Percentiles rank a stretch among this genome's conserved stretches.
Evolutionary conservation across 352 stramenopile species (phyloP).

Genomic region (Vaucheria bursata): DNA sequence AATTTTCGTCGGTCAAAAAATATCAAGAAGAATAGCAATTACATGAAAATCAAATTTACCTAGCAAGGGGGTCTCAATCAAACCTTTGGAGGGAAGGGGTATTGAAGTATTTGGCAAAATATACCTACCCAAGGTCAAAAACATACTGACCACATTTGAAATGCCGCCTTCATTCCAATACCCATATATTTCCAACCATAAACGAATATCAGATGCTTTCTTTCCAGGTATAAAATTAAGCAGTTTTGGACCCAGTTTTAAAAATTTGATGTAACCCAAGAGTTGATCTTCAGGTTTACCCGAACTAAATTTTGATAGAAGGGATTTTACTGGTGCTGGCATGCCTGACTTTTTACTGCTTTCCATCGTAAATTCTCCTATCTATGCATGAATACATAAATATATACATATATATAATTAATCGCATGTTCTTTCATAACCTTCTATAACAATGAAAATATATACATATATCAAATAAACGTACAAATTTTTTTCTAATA

Average conservation of each 20-base stretch:
- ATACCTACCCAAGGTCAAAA: conserved; percentile 53
- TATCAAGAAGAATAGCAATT: too few relatives aligned
- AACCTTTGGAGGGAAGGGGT: conserved; percentile 37
- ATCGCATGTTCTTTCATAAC: too few relatives aligned
- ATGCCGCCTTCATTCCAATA: conserved; percentile 57
- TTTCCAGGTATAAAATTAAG: conserved; percentile 58
- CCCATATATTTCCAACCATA: conserved; percentile 58
- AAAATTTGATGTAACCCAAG: conserved; percentile 59
- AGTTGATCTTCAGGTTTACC: conserved; percentile 42
- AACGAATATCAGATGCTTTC: conserved; percentile 57
- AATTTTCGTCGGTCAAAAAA: too few relatives aligned
- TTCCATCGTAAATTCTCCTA: conserved; percentile 42
- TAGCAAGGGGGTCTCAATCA: conserved; percentile 56
- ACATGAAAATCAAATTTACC: too few relatives aligned
- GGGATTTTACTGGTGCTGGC: conserved; percentile 56
- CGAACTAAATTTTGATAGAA: conserved; percentile 56
- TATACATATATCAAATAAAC: too few relatives aligned
- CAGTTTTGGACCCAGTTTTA: conserved; percentile 61
- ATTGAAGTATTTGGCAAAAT: too few relatives aligned
- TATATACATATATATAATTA: too few relatives aligned
- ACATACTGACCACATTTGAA: conserved; percentile 57
- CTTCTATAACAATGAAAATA: too few relatives aligned
- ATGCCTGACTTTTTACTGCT: conserved; percentile 44
- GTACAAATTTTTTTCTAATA: too few relatives aligned
- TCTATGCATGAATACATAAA: too few relatives aligned